Evolutionary conservation across 345 rosid genomes (phyloP), one percentile per base, ranked within the genome.

Genomic region (Eutrema japonicum): DNA sequence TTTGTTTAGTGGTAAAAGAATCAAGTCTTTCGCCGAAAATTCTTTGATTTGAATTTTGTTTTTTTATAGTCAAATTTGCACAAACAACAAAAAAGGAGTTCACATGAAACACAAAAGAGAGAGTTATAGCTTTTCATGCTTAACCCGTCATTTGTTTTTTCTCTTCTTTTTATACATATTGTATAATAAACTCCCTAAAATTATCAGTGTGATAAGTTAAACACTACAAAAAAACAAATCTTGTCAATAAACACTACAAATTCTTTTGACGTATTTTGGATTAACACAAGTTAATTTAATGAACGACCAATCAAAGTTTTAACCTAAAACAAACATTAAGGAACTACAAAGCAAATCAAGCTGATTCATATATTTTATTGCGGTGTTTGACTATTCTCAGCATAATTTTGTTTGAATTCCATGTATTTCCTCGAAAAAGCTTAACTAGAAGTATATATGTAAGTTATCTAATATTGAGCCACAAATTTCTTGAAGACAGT

Each of bases 51-150:
- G 22, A 18, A 18, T 18, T 18, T 18, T 18, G 22, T 18, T 37
- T 10, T 14, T 64, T 47, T 27, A 33, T 36, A 38, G 56, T 55
- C 70, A 72, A 43, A 42, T 64, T 53, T 72, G 54, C 10, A 53
- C 56, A 64, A 64, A 63, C 42, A 61, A 64, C 27, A 27, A 63
- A 53, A 46, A 33, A 1, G 33, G 18, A 33, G 33, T 71, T 47
- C 68, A 54, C 13, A 64, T 64, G 63, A 72, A 53, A 43, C 26
- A 13, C 7, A 12, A 50, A 56, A 63, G 10, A 45, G 46, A 61
- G 26, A 58, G 8, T 62, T 32, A 42, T 10, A 38, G 13, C 60
- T 71, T 46, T 12, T 47, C 38, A 22, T 58, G 43, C 13, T 22
- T 37, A 66, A 37, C 33, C 64, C 64, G 13, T 43, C 14, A 8